Base-by-base conservation (phyloP, 176 grass and related monocot genomes). In the Eleusine indica region DNA sequence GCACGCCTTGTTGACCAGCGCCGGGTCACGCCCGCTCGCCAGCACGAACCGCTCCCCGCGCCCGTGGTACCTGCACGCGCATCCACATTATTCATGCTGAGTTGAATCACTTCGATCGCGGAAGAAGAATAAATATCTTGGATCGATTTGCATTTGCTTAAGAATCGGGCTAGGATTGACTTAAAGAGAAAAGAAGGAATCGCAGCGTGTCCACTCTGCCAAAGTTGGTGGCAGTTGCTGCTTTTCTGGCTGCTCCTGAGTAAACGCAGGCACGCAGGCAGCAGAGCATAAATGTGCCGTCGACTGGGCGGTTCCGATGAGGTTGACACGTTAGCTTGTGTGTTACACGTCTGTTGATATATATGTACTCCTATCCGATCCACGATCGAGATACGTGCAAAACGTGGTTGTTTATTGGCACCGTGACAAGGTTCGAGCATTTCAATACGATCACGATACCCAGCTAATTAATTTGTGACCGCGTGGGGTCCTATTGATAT, bases 1-100 rank as follows among this genome's bases (percentile, higher is more conserved):
- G 44, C 79, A 84, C 5, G 89, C 87, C 87, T 97, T 97, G 89
- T 97, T 97, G 71, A 97, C 91, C 79, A 97, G 71, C 80, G 94
- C 94, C 37, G 89, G 94, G 76, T 97, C 94, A 28, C 91, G 83
- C 22, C 87, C 87, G 74, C 78, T 97, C 46, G 85, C 89, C 71
- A 90, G 76, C 79, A 84, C 54, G 71, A 97, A 97, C 51, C 87
- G 68, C 76, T 90, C 66, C 10, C 91, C 91, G 16, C 72, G 89
- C 1, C 94, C 94, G 11, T 94, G 94, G 81, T 92, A 97, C 82
- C 94, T 97, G 72, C 8, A 10, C n/a, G 8, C 8, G 0, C 28
- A 7, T 18, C 0, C 2, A 8, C 10, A 52, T 52, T 52, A 52
- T 52, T 57, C 53, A 17, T 7, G 53, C 53, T 57, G 53, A 57